A percentile compares a stretch with the other conserved stretches of the same genome.
Conservation (phyloP, 805 yeast species). For the Yarrowia porcina region DNA sequence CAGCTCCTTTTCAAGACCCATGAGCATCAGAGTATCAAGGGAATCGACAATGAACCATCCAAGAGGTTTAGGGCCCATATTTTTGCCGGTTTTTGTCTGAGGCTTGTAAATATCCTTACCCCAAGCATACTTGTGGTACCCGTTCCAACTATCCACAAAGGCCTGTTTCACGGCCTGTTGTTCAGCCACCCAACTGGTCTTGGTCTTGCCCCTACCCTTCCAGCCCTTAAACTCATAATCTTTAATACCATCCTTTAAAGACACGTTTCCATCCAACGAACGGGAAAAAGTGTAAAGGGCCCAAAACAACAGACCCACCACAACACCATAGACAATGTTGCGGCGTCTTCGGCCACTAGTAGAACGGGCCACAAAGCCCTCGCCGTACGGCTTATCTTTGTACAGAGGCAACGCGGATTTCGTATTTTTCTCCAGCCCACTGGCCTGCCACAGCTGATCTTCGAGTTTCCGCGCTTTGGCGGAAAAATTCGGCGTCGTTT, state of each 20-base stretch:
- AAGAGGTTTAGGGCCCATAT: constrained; percentile 76
- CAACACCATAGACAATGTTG: constrained; percentile 43
- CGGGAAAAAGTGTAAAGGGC: constrained; percentile 39
- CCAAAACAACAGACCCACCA: constrained; percentile 43
- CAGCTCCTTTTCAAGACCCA: constrained; percentile 64
- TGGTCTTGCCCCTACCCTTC: constrained; percentile 22
- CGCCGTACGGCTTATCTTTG: constrained; percentile 49
- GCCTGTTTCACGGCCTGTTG: constrained; percentile 61
- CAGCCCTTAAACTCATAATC: constrained; percentile 26
- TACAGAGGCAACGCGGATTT: constrained; percentile 45
- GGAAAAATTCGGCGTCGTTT: constrained; percentile 27
- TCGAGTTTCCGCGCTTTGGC: constrained; percentile 26
- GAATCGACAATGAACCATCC: constrained; percentile 95
- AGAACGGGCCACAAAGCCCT: not conserved
- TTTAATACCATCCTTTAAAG: constrained; percentile 9
- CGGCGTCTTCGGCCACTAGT: constrained; percentile 29
- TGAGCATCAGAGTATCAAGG: constrained; percentile 73
- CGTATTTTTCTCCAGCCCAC: not conserved
- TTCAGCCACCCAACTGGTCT: constrained; percentile 45
- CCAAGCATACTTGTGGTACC: constrained; percentile 75
- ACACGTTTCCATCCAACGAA: not conserved
- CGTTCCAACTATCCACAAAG: constrained; percentile 73
- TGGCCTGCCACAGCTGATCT: constrained; percentile 28
- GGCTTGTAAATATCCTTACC: constrained; percentile 80
- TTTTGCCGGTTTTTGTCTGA: constrained; percentile 54